Conservation (phyloP, 2,329 filamentous ascomycete species). For the Penicillium sp. region DNA sequence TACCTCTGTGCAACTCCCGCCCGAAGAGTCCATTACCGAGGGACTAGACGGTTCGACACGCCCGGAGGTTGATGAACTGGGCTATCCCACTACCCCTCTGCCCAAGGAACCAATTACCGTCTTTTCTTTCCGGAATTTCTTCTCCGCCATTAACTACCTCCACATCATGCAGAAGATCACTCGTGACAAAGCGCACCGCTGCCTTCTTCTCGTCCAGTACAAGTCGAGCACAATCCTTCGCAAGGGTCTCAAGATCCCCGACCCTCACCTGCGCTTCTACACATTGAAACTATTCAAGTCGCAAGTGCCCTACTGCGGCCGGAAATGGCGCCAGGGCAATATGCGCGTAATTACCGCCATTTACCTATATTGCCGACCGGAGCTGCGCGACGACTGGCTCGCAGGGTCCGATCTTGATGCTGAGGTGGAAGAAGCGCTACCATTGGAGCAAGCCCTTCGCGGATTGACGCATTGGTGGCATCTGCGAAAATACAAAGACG, state of each 20-base stretch:
- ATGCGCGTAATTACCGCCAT: slow-evolving; percentile 98
- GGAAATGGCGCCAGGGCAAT: slow-evolving; percentile 96
- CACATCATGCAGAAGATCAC: slow-evolving; percentile 97
- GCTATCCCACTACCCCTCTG: slow-evolving; percentile 66
- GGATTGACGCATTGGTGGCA: slow-evolving; percentile 95
- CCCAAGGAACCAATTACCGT: slow-evolving; percentile 70
- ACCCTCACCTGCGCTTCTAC: slow-evolving; percentile 81
- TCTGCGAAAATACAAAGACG: slow-evolving; percentile 71
- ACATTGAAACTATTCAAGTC: slow-evolving; percentile 98
- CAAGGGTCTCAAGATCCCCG: slow-evolving; percentile 85
- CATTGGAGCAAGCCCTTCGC: slow-evolving; percentile 82
- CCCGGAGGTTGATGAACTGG: slow-evolving; percentile 75
- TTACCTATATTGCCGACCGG: slow-evolving; percentile 86
- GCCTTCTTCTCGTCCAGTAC: slow-evolving; percentile 88
- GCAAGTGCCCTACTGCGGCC: slow-evolving; percentile 94
- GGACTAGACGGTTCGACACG: slow-evolving; percentile 31
- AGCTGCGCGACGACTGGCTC: slow-evolving; percentile 92
- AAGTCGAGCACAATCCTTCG: slow-evolving; percentile 89
- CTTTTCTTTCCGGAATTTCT: slow-evolving; percentile 92
- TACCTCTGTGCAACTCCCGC: slow-evolving; percentile 25
- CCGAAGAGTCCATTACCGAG: slow-evolving; percentile 24
- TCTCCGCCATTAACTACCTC: slow-evolving; percentile 89
- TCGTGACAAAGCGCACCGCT: slow-evolving; percentile 90
- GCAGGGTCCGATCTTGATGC: slow-evolving; percentile 83
- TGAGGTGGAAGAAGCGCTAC: slow-evolving; percentile 87